Evolutionary conservation across 2,329 filamentous ascomycete species (phyloP), one percentile per base, ranked within the genome.

Genomic region (Paracoccidioides brasiliensis): DNA sequence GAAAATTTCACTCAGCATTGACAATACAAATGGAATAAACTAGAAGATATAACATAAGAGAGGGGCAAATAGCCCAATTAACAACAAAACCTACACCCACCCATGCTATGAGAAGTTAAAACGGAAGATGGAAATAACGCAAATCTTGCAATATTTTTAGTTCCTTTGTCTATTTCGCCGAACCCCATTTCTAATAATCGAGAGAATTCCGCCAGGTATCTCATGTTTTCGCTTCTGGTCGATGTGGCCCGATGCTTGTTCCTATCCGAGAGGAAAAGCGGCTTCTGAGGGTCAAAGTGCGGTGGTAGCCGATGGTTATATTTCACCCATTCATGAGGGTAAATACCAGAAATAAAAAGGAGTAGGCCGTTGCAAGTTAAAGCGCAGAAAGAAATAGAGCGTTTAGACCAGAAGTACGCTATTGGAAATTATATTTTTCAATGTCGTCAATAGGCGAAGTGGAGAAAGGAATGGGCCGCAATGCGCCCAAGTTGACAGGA

Each of bases 361-460:
- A 54, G 9, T 57, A 60, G 60, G 48, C 55, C 59, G 51, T 59
- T 28, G 15, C 4, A 61, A 48, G 56, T 57, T 12, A 54, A 22
- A 22, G 22, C 2, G 14, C 32, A 46, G 5, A 28, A 10, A 32
- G 33, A 33, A 49, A 8, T 42, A 15, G 40, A 48, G 3, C 10
- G 38, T 45, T 60, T 57, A 63, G 43, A 63, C 61, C n/a, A 63
- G 59, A 33, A 63, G 59, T 38, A 63, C 60, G 32, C 61, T 62
- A 41, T 56, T n/a, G 22, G 48, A 12, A 28, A 45, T 46, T 44
- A 52, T n/a, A n/a, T 22, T 22, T 43, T 52, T 44, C 1, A 40
- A 5, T 32, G 42, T 43, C 14, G 22, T 28, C 22, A 49, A 46
- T 41, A 10, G 12, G 9, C 50, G 15, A 30, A 49, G 10, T 2